These are phyloP conservation scores for Marasmius fiardii DNA, from an alignment of 1,284 basidiomycete species.

Conservation along the genomic window DNA sequence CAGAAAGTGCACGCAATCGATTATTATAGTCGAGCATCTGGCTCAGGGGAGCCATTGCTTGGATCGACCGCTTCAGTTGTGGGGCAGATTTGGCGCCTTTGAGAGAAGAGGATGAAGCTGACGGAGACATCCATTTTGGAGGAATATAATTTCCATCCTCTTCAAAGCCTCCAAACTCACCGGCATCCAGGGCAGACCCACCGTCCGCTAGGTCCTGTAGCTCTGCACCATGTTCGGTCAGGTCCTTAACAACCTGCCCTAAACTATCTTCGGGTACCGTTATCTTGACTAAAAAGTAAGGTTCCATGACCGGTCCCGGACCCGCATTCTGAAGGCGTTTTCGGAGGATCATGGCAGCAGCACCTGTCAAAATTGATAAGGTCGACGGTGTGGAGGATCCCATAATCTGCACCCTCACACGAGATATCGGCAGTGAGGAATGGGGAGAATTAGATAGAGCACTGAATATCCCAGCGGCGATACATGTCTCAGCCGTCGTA, in stretches of 20 bases:
- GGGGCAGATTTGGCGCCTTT: slow-evolving; percentile 27
- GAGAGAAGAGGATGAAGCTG: slow-evolving; percentile 32
- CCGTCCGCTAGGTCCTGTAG: slow-evolving; percentile 59
- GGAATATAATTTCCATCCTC: slow-evolving; percentile 71
- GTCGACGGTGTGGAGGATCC: slow-evolving; percentile 40
- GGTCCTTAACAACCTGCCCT: slow-evolving; percentile 72
- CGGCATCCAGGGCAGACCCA: slow-evolving; percentile 24
- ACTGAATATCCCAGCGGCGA: slow-evolving; percentile 66
- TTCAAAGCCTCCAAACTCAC: slow-evolving; percentile 47
- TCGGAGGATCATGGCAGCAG: slow-evolving; percentile 60
- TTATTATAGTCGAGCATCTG: slow-evolving; percentile 80
- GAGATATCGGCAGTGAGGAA: slow-evolving; percentile 65
- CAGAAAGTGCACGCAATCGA: slow-evolving; percentile 75
- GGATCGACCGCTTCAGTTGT: slow-evolving; percentile 54
- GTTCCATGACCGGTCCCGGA: slow-evolving; percentile 71
- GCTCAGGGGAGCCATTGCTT: slow-evolving; percentile 73
- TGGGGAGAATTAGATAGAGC: slow-evolving; percentile 74
- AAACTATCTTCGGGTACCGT: slow-evolving; percentile 62
- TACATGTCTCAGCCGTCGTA: slow-evolving; percentile 42
- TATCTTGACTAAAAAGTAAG: slow-evolving; percentile 65
- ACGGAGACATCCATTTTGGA: slow-evolving; percentile 69
- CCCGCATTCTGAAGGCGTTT: slow-evolving; percentile 55
- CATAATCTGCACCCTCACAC: slow-evolving; percentile 54
- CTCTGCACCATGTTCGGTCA: slow-evolving; percentile 74
- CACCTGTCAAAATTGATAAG: slow-evolving; percentile 58